Percentiles rank a stretch among this genome's conserved stretches.
Evolutionary conservation across 164 flowering plant species (phyloP).

Genomic region (Litsea cubeba): DNA sequence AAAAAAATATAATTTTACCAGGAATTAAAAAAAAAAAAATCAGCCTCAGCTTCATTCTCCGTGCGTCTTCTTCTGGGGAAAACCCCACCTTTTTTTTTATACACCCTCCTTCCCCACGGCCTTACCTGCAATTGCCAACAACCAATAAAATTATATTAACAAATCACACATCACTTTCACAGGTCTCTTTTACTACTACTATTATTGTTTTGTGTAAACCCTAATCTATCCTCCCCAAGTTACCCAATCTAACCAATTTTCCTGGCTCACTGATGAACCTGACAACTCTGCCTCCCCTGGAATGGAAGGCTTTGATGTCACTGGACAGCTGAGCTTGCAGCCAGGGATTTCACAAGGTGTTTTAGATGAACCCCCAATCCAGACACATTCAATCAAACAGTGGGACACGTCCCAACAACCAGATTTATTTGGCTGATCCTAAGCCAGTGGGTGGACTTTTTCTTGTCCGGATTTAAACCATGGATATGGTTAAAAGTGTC

Average conservation of each 20-base stretch:
- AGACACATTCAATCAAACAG: too few species aligned
- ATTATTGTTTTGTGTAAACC: neutral
- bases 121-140: neutral
- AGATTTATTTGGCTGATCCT: too few species aligned
- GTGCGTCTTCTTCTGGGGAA: neutral
- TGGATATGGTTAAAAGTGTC: too few species aligned
- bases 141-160: neutral
- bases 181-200: neutral
- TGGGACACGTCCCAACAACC: too few species aligned
- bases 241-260: neutral
- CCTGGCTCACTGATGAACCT: neutral
- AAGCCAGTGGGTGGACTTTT: too few species aligned
- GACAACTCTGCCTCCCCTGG: neutral
- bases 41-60: neutral
- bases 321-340: too few species aligned
- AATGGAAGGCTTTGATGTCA: too few species aligned
- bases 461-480: too few species aligned
- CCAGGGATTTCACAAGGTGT: too few species aligned
- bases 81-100: neutral
- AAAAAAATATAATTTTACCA: neutral
- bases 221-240: neutral
- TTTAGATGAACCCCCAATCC: too few species aligned
- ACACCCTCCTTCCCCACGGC: constrained; percentile 1
- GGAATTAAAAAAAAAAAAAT: neutral
- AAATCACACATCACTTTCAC: neutral